Conservation (phyloP, 164 flowering plant genomes). For the Liquidambar formosana region DNA sequence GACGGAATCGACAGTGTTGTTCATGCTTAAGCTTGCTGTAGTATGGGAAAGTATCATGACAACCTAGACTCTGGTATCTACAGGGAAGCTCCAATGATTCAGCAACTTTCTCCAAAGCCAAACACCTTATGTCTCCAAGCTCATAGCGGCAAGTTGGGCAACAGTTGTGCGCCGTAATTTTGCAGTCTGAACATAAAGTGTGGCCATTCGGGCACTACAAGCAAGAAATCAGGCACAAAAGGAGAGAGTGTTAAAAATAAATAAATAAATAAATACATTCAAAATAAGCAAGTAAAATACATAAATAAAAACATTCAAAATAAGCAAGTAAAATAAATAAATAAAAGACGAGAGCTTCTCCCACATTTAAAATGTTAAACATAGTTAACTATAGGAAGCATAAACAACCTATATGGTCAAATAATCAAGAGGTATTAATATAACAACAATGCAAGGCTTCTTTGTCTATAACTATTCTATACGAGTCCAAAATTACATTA, state of each 20-base stretch:
- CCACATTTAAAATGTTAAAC: neutral
- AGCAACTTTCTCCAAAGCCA: conserved; percentile 45
- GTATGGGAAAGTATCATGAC: conserved; percentile 41
- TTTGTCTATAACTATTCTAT: neutral
- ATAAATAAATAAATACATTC: too few relatives aligned
- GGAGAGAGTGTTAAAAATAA: too few relatives aligned
- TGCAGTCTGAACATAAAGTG: conserved; percentile 39
- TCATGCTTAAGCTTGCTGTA: conserved; percentile 43
- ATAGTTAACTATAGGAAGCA: neutral
- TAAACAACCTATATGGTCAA: neutral
- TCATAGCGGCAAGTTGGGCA: conserved; percentile 44
- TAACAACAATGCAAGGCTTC: neutral
- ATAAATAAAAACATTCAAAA: neutral
- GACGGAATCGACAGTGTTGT: conserved; percentile 34
- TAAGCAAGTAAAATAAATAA: neutral
- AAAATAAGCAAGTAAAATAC: neutral
- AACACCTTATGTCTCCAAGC: conserved; percentile 40
- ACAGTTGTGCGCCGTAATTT: conserved; percentile 32
- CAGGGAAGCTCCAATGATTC: conserved; percentile 42
- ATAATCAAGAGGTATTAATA: neutral
- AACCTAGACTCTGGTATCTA: conserved; percentile 33
- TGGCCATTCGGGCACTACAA: conserved; percentile 46
- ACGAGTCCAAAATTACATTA: neutral
- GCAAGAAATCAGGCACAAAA: neutral
- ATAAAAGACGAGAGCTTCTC: neutral